Evolutionary conservation across 2,329 filamentous ascomycete genomes (phyloP).

Genomic region (Talaromyces funiculosus): DNA sequence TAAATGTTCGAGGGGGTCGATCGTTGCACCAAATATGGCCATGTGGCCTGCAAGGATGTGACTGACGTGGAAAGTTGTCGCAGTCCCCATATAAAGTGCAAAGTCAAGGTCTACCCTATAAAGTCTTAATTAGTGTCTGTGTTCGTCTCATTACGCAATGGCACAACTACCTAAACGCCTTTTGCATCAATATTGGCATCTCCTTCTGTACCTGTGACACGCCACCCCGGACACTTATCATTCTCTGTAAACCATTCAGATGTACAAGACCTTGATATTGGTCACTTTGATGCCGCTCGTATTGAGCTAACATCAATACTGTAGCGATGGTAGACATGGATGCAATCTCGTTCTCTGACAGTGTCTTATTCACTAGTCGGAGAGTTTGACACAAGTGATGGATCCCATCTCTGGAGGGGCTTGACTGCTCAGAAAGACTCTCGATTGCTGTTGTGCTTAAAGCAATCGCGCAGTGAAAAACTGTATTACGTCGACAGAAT

Average conservation of each 20-base stretch:
- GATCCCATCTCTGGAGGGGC: not conserved
- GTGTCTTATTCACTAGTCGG: conserved; percentile 11
- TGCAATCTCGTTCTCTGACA: not conserved
- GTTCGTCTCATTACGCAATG: not conserved
- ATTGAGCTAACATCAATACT: conserved; percentile 14
- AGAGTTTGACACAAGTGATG: conserved; percentile 11
- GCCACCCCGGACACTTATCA: conserved; percentile 11
- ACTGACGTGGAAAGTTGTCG: conserved; percentile 5
- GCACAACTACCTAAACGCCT: conserved; percentile 6
- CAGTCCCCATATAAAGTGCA: conserved; percentile 11
- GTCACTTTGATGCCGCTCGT: conserved; percentile 12
- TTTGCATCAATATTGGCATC: conserved; percentile 7
- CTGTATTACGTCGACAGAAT: not conserved
- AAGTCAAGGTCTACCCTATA: conserved; percentile 13
- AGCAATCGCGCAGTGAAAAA: conserved; percentile 13
- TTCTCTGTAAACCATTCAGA: conserved; percentile 10
- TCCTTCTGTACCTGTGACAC: not conserved
- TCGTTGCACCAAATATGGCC: not conserved
- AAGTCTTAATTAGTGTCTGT: not conserved
- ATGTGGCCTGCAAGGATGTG: not conserved
- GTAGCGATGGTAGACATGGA: conserved; percentile 10
- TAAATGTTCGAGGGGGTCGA: not conserved
- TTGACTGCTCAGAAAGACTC: not conserved
- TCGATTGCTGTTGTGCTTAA: conserved; percentile 5
- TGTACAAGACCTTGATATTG: conserved; percentile 8